Conservation (phyloP, 768 basidiomycete species). For the Leucogyrophana mollusca region DNA sequence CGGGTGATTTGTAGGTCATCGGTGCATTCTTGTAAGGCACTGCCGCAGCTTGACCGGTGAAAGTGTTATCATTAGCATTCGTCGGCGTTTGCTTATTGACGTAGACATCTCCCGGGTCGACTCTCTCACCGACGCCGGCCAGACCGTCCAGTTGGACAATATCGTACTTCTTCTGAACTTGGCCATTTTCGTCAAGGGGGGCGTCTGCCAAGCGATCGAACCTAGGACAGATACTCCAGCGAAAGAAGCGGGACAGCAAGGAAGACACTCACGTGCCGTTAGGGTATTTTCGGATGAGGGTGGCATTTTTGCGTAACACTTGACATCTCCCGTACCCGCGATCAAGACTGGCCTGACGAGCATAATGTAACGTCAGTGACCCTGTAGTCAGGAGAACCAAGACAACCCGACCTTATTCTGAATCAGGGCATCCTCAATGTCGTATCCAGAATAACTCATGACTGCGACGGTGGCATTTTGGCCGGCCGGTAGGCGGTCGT, state of each 20-base stretch:
- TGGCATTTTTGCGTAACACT: conserved; percentile 93
- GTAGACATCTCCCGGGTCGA: conserved; percentile 91
- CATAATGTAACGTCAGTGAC: conserved; percentile 5
- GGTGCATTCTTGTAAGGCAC: conserved; percentile 91
- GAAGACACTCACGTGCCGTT: conserved; percentile 86
- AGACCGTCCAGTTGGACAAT: conserved; percentile 92
- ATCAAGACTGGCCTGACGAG: conserved; percentile 82
- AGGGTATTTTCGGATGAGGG: conserved; percentile 92
- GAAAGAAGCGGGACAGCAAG: conserved; percentile 5
- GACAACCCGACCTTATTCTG: conserved; percentile 73
- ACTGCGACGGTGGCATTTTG: conserved; percentile 98
- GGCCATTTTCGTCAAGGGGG: conserved; percentile 79
- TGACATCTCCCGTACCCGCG: conserved; percentile 98
- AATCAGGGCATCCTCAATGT: conserved; percentile 98
- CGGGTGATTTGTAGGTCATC: conserved; percentile 90
- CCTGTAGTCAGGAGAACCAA: conserved; percentile 4
- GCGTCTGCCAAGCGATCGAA: conserved; percentile 95
- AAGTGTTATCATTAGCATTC: conserved; percentile 89
- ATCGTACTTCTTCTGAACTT: conserved; percentile 79
- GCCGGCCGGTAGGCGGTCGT: conserved; percentile 94
- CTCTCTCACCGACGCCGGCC: conserved; percentile 91
- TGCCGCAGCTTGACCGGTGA: conserved; percentile 78
- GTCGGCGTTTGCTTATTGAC: conserved; percentile 96
- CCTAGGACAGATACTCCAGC: conserved; percentile 33
- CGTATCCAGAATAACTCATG: conserved; percentile 99